Conservation (phyloP, 805 yeast genomes). For the Saccharomyces kudriavzevii region DNA sequence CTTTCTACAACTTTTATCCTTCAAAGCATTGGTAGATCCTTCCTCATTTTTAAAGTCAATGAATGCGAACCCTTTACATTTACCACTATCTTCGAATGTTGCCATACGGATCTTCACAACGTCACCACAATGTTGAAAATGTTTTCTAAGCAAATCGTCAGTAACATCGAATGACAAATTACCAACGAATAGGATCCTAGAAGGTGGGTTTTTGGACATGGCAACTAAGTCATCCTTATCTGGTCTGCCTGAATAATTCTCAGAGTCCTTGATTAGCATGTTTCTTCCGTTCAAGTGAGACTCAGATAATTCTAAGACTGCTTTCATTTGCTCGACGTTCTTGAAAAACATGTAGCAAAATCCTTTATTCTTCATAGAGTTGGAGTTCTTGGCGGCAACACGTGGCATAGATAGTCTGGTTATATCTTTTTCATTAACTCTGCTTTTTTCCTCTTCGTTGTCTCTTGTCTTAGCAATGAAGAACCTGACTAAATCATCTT, state of each 20-base stretch:
- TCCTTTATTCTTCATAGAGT: constrained; percentile 56
- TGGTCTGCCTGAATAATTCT: constrained; percentile 85
- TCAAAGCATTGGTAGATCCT: constrained; percentile 77
- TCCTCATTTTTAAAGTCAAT: constrained; percentile 74
- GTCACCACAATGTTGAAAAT: constrained; percentile 87
- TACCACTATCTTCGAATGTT: constrained; percentile 93
- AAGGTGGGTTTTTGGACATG: constrained; percentile 73
- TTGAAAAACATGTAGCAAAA: constrained; percentile 86
- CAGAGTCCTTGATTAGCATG: constrained; percentile 71
- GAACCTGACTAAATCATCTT: constrained; percentile 62
- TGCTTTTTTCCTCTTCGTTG: constrained; percentile 30
- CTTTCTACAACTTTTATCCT: constrained; percentile 56
- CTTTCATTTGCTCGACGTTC: constrained; percentile 47
- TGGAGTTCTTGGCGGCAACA: constrained; percentile 43
- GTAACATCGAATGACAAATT: constrained; percentile 89
- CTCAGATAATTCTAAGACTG: constrained; percentile 66
- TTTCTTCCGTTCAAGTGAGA: constrained; percentile 72
- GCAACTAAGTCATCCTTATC: constrained; percentile 40
- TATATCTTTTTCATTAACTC: constrained; percentile 51
- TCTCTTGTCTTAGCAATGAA: constrained; percentile 50
- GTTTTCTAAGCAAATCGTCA: constrained; percentile 64
- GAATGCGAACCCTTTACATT: constrained; percentile 94
- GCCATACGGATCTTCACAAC: constrained; percentile 86
- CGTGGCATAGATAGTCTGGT: constrained; percentile 72
- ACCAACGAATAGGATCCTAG: constrained; percentile 84